Percentiles rank a stretch among this genome's conserved stretches.
phyloP scores from a whole-genome alignment of 164 flowering plant species.

The Taxillus chinensis region DNA sequence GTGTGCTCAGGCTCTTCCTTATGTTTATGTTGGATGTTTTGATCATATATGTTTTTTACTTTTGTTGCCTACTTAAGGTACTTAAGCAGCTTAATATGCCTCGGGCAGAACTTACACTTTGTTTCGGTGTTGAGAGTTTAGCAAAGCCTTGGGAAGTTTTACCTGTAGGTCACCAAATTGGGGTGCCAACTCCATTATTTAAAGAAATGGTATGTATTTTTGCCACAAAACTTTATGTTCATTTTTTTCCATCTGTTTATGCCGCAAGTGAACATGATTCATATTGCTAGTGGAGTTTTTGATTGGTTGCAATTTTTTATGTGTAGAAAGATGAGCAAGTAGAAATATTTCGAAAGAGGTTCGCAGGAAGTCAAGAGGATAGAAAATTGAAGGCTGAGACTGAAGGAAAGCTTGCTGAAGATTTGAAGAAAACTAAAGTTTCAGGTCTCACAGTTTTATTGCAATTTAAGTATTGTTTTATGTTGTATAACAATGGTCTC shows the following conservation, averaged over 20 bases:
- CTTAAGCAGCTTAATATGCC: constrained; percentile 79
- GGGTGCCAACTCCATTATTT: constrained; percentile 71
- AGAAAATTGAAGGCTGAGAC: constrained; percentile 62
- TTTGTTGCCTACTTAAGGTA: constrained; percentile 34
- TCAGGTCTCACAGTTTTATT: constrained; percentile 32
- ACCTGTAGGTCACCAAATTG: constrained; percentile 71
- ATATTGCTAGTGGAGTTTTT: background rate
- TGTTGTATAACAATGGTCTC: background rate
- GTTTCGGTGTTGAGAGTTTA: constrained; percentile 46
- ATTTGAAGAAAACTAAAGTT: constrained; percentile 54
- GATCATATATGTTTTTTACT: constrained; percentile 1
- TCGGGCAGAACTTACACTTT: constrained; percentile 39
- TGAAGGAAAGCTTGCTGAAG: constrained; percentile 52
- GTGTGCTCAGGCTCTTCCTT: background rate
- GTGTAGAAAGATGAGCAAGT: constrained; percentile 73
- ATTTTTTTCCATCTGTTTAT: background rate
- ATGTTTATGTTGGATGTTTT: background rate
- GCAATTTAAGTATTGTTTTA: background rate
- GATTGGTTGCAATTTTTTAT: constrained; percentile 2
- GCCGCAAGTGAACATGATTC: background rate
- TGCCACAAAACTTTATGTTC: background rate
- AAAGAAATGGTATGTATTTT: constrained; percentile 57
- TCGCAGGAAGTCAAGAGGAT: constrained; percentile 95
- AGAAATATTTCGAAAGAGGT: constrained; percentile 39
- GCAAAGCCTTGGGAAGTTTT: constrained; percentile 75